Conservation (phyloP, 2,329 filamentous ascomycete genomes). For the Pseudocercospora musae region DNA sequence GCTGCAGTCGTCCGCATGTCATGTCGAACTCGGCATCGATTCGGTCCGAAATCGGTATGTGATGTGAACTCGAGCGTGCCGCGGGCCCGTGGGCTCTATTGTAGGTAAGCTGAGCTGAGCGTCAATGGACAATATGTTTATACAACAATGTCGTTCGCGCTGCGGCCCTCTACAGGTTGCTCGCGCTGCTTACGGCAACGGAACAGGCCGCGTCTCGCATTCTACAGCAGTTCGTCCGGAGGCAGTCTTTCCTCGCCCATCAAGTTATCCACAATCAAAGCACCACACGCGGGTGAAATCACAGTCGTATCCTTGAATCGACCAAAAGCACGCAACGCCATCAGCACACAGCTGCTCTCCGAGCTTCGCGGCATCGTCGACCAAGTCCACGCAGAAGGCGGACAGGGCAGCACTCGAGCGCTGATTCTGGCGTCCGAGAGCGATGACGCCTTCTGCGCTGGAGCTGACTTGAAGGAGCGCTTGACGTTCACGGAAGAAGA, state of each 20-base stretch:
- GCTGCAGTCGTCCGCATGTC: background rate
- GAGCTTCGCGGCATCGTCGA: conserved; percentile 71
- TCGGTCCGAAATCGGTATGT: too few relatives aligned
- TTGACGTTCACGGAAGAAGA: conserved; percentile 71
- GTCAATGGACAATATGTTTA: background rate
- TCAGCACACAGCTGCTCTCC: conserved; percentile 73
- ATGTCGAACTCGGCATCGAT: too few relatives aligned
- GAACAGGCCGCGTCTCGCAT: conserved; percentile 4
- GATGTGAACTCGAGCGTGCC: too few relatives aligned
- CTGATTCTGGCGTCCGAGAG: conserved; percentile 79
- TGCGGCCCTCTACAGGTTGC: background rate
- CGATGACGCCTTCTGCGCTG: conserved; percentile 88
- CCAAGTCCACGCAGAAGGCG: conserved; percentile 59
- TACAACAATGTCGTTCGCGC: background rate
- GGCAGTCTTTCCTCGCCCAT: conserved; percentile 42
- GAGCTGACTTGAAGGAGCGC: conserved; percentile 90
- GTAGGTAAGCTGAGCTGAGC: too few relatives aligned
- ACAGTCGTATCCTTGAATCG: conserved; percentile 85
- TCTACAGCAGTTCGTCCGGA: conserved; percentile 14
- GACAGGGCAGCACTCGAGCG: conserved; percentile 65
- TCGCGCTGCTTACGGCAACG: conserved; percentile 9
- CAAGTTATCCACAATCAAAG: conserved; percentile 70
- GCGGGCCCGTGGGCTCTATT: too few relatives aligned
- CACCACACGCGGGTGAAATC: conserved; percentile 77
- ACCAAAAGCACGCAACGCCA: conserved; percentile 81